These are phyloP conservation scores for Xylaria hypoxylon DNA, from an alignment of 2,329 filamentous ascomycete genomes.

Conservation along the genomic window DNA sequence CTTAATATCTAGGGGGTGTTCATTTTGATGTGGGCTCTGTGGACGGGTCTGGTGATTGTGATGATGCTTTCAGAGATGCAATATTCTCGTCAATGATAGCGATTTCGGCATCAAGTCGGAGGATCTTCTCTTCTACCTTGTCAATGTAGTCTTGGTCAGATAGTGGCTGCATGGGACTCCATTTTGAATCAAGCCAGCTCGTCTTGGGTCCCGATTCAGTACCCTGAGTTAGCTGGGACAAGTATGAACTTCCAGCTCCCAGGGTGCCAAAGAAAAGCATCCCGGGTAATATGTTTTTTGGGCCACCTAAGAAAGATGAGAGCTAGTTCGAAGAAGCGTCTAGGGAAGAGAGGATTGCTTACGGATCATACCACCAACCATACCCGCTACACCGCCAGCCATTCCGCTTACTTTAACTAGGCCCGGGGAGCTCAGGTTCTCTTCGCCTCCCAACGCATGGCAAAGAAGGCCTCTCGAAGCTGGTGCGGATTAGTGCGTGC, in stretches of 20 bases:
- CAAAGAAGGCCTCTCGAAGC: conserved; percentile 62
- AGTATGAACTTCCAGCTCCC: conserved; percentile 53
- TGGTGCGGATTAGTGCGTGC: conserved; percentile 46
- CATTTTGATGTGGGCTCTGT: conserved; percentile 30
- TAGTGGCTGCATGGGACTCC: conserved; percentile 76
- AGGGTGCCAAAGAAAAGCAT: conserved; percentile 61
- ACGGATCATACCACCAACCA: conserved; percentile 69
- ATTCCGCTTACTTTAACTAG: conserved; percentile 75
- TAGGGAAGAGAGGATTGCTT: conserved; percentile 48
- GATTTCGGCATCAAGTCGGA: conserved; percentile 80
- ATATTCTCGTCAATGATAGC: conserved; percentile 83
- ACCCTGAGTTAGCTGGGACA: conserved; percentile 41
- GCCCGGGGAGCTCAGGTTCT: conserved; percentile 67
- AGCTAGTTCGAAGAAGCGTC: not conserved
- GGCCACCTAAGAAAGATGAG: conserved; percentile 58
- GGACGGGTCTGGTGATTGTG: conserved; percentile 18
- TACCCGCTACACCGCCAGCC: conserved; percentile 76
- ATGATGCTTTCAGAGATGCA: conserved; percentile 52
- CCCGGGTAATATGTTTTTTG: conserved; percentile 64
- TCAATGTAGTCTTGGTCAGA: conserved; percentile 78
- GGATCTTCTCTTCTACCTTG: conserved; percentile 76
- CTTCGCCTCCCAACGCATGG: conserved; percentile 62
- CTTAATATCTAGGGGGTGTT: conserved; percentile 1
- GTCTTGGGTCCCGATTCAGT: conserved; percentile 40
- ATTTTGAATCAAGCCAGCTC: conserved; percentile 69